Percentiles rank a stretch among this genome's conserved stretches.
Conservation (phyloP, 2,329 filamentous ascomycete genomes). For the Escovopsis sp. region DNA sequence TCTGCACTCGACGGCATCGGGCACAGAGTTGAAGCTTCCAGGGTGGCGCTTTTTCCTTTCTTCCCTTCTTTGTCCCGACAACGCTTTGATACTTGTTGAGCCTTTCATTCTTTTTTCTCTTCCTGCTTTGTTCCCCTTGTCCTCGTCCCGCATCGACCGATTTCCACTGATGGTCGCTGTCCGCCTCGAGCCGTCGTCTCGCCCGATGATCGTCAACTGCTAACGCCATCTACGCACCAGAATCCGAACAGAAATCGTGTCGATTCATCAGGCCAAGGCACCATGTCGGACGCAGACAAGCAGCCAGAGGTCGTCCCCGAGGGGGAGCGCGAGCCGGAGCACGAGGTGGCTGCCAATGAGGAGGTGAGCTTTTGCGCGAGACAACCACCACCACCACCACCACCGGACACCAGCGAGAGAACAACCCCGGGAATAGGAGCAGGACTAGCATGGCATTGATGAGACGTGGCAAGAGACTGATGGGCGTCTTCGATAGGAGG, state of each 20-base stretch:
- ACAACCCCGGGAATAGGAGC: too few relatives aligned
- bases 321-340: conserved; percentile 16
- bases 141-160: neutral
- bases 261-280: conserved; percentile 7
- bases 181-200: too few relatives aligned
- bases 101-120: neutral
- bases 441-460: conserved; percentile 1
- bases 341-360: conserved; percentile 18
- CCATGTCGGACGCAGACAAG: conserved; percentile 21
- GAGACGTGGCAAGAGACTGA: conserved; percentile 21
- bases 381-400: too few relatives aligned
- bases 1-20: too few relatives aligned
- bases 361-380: conserved; percentile 22
- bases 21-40: too few relatives aligned
- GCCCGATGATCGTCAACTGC: too few relatives aligned
- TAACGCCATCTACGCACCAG: neutral
- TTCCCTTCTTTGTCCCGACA: too few relatives aligned
- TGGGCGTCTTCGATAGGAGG: conserved; percentile 46
- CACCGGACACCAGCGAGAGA: too few relatives aligned
- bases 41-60: too few relatives aligned
- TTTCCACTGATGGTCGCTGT: too few relatives aligned
- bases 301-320: conserved; percentile 16
- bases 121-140: neutral
- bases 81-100: too few relatives aligned
- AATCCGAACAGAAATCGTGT: conserved; percentile 4